Conservation (phyloP, 495 filamentous ascomycete species). For the Xylaria intraflava region DNA sequence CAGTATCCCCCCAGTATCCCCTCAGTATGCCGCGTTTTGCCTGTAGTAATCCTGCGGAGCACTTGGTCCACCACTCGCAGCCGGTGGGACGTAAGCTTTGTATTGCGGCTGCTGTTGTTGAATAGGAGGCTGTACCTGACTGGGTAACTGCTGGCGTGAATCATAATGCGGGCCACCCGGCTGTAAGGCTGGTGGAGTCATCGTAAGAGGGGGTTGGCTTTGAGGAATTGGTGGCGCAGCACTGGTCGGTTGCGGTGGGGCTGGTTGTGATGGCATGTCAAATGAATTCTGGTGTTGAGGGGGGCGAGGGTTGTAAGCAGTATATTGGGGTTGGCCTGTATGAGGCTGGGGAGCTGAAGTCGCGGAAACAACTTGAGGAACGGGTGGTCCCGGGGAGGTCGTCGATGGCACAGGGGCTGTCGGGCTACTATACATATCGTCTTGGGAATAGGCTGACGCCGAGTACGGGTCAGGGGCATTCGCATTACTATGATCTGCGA, state of each 20-base stretch:
- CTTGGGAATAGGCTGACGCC: slow-evolving; percentile 52
- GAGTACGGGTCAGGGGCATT: slow-evolving; percentile 46
- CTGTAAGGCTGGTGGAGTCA: slow-evolving; percentile 37
- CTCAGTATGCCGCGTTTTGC: slow-evolving; percentile 23
- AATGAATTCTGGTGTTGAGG: slow-evolving; percentile 41
- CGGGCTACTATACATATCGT: slow-evolving; percentile 45
- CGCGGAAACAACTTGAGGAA: slow-evolving; percentile 20
- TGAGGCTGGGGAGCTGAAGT: slow-evolving; percentile 25
- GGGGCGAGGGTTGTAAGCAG: slow-evolving; percentile 33
- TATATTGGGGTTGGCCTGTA: slow-evolving; percentile 32
- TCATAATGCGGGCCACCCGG: slow-evolving; percentile 36
- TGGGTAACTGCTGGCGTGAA: slow-evolving; percentile 35
- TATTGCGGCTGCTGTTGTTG: slow-evolving; percentile 33
- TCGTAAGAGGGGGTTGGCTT: slow-evolving; percentile 36
- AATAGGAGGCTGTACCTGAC: slow-evolving; percentile 18
- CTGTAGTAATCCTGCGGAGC: slow-evolving; percentile 37
- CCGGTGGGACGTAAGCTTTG: slow-evolving; percentile 34
- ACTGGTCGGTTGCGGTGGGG: slow-evolving; percentile 37
- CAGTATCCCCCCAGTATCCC: not conserved
- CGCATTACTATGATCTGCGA: slow-evolving; percentile 51
- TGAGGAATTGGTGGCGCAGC: slow-evolving; percentile 38
- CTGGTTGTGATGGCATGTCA: slow-evolving; percentile 33
- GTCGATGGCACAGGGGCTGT: slow-evolving; percentile 22
- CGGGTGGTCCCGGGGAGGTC: slow-evolving; percentile 14
- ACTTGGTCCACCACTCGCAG: slow-evolving; percentile 20